Conservation (phyloP, 1,284 basidiomycete species). For the Sporisorium scitamineum region DNA sequence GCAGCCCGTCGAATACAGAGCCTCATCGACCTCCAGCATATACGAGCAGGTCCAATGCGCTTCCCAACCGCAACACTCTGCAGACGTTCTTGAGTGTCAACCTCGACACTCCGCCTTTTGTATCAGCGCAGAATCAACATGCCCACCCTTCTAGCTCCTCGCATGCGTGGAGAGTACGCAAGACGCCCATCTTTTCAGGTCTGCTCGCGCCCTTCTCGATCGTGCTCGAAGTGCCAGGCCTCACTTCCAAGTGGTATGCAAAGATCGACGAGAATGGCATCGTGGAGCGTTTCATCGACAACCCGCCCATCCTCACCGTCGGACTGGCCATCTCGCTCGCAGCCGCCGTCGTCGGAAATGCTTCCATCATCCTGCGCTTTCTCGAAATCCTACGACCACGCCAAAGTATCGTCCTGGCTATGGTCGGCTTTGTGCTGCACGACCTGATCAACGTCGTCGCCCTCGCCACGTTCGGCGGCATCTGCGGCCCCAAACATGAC, state of each 20-base stretch:
- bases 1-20: background rate
- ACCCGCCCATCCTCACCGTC: constrained; percentile 73
- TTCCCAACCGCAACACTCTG: constrained; percentile 22
- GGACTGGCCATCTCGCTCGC: constrained; percentile 78
- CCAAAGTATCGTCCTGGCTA: constrained; percentile 76
- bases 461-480: constrained; percentile 77
- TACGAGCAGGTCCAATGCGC: background rate
- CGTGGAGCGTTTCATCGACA: constrained; percentile 49
- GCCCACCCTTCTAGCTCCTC: background rate
- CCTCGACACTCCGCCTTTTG: constrained; percentile 6
- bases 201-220: constrained; percentile 81
- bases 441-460: constrained; percentile 79
- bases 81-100: constrained; percentile 30
- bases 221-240: constrained; percentile 74
- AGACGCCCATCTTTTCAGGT: constrained; percentile 72
- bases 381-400: constrained; percentile 71
- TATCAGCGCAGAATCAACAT: background rate
- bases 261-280: constrained; percentile 29
- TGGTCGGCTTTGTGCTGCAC: constrained; percentile 74
- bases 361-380: constrained; percentile 78
- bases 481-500: constrained; percentile 74
- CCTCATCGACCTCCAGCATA: constrained; percentile 7
- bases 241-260: constrained; percentile 60
- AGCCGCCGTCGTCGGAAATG: constrained; percentile 79
- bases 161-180: constrained; percentile 36